Conservation (phyloP, 2,329 filamentous ascomycete species). For the Neofusicoccum sp. region DNA sequence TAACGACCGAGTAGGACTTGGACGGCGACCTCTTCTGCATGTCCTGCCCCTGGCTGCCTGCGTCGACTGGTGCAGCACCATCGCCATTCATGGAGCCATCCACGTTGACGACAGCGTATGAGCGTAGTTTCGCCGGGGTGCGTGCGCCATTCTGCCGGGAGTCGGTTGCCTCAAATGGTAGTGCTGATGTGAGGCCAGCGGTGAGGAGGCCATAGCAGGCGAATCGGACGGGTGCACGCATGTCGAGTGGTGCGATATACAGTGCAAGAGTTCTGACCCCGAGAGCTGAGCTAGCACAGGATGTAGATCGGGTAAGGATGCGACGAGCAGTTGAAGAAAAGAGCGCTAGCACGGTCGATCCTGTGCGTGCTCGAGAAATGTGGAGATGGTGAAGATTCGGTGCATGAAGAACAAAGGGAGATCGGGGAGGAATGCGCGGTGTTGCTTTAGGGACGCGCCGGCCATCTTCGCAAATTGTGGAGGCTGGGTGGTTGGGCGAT, state of each 20-base stretch:
- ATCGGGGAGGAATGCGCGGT: not conserved
- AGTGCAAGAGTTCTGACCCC: not conserved
- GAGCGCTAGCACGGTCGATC: slow-evolving; percentile 8
- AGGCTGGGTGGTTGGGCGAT: slow-evolving; percentile 10
- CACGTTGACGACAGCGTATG: slow-evolving; percentile 14
- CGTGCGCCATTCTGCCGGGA: not conserved
- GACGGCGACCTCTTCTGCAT: slow-evolving; percentile 24
- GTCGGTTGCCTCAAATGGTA: slow-evolving; percentile 13
- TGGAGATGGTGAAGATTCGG: slow-evolving; percentile 9
- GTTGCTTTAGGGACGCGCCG: not conserved
- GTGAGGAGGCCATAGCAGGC: slow-evolving; percentile 7
- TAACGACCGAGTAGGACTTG: slow-evolving; percentile 40
- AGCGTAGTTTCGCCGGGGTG: not conserved
- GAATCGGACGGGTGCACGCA: slow-evolving; percentile 8
- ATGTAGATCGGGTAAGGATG: slow-evolving; percentile 9
- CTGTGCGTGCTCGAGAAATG: slow-evolving; percentile 5
- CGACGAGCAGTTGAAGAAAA: not conserved
- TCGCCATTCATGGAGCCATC: not conserved
- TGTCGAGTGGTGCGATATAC: not conserved
- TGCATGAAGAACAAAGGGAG: slow-evolving; percentile 13
- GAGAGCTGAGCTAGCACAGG: not conserved
- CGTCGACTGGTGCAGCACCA: not conserved
- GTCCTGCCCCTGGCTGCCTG: slow-evolving; percentile 17
- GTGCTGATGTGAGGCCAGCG: slow-evolving; percentile 2
- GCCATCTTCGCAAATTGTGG: slow-evolving; percentile 1